Base-by-base conservation (phyloP, 2,329 filamentous ascomycete species). In the Curvularia eragrostidis region DNA sequence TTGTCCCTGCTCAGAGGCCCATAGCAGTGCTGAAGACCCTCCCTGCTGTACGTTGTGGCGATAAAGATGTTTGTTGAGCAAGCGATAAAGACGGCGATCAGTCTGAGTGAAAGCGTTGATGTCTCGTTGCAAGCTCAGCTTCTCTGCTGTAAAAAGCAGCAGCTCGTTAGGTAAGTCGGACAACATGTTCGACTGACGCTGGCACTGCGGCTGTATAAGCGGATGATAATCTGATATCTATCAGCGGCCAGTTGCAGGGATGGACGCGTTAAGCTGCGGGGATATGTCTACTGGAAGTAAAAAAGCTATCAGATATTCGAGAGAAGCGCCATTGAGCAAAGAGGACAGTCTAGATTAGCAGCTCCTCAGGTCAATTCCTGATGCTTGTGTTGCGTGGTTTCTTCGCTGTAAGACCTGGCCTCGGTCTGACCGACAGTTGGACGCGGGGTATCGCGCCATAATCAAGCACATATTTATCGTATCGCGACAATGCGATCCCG, bases 401-500 rank as follows among this genome's bases (percentile, higher is more conserved):
- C 23, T 43, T 5, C 13, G 21, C 12, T 24, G 21, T 15, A 10
- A 42, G 23, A 42, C 39, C 39, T 24, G 39, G 13, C 39, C 21
- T 26, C 41, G 41, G 23, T 43, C 41, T 43, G 41, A 23, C 41
- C 41, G 41, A 9, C n/a, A 13, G 21, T 23, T 43, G 12, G 28
- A 36, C n/a, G 49, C 38, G 49, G 49, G 39, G 38, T 19, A 26
- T 24, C 13, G 34, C 32, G 30, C 21, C 50, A 52, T 47, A 6
- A 18, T 26, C 47, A 39, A 18, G 12, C 32, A 39, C 21, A 36
- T 36, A 24, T 36, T 34, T 21, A 19, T n/a, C n/a, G n/a, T n/a
- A 28, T 49, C 18, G 8, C 21, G 15, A 49, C 5, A 49, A 38
- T 19, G 13, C 15, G 26, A n/a, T 13, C 6, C 12, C 18, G 26